Conservation (phyloP, 495 filamentous ascomycete genomes). For the Diplogelasinospora grovesii region DNA sequence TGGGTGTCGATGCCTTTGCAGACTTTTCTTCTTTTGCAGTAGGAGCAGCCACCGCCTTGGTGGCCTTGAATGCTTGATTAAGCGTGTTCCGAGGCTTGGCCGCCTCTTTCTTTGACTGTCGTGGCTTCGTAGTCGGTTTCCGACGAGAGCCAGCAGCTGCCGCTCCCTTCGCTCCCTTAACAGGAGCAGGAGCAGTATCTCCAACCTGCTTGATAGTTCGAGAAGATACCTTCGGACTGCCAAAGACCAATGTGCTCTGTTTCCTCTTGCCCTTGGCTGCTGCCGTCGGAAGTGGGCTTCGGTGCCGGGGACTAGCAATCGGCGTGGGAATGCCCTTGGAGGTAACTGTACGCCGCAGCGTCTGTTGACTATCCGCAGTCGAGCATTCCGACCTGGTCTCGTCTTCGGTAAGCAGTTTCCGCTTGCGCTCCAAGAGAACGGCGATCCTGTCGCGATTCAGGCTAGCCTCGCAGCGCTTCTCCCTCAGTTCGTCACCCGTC, state of each 20-base stretch:
- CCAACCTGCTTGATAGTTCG: no score
- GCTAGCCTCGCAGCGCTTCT: constrained; percentile 21
- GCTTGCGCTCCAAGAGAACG: constrained; percentile 31
- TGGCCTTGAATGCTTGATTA: constrained; percentile 35
- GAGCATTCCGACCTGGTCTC: constrained; percentile 12
- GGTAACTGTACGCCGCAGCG: no score
- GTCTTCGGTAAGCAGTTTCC: constrained; percentile 16
- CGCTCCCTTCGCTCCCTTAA: constrained; percentile 10
- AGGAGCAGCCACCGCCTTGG: constrained; percentile 22
- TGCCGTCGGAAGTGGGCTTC: constrained; percentile 36
- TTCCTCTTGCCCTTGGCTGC: constrained; percentile 22
- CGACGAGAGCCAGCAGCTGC: constrained; percentile 8
- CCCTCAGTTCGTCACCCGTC: constrained; percentile 34
- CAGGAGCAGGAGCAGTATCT: no score
- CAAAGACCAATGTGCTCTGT: constrained; percentile 34
- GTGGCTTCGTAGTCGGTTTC: constrained; percentile 26
- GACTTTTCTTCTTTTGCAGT: constrained; percentile 14
- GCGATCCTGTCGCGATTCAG: constrained; percentile 32
- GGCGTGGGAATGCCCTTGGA: constrained; percentile 57
- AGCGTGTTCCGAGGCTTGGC: constrained; percentile 30
- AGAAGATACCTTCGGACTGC: constrained; percentile 4
- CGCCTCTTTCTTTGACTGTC: constrained; percentile 31
- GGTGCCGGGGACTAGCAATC: constrained; percentile 48
- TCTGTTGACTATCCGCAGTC: constrained; percentile 6
- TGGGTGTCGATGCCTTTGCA: no score